Percentiles rank a stretch among this genome's conserved stretches.
Conservation (phyloP, 306 rosid genomes). For the Urtica urens region DNA sequence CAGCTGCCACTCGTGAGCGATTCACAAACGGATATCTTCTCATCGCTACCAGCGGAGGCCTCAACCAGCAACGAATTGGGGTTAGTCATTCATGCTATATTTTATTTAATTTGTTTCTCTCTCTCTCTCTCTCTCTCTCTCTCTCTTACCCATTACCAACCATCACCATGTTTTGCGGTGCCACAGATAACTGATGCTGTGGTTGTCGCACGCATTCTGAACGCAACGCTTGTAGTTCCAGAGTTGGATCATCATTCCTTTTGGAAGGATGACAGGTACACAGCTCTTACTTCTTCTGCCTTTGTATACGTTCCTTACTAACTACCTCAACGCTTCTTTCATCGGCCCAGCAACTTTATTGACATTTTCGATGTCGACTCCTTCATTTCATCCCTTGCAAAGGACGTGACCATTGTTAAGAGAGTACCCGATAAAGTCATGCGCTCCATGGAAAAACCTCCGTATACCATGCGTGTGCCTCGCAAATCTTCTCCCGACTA, state of each 20-base stretch:
- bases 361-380: conserved; percentile 73
- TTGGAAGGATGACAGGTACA: conserved; percentile 90
- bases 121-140: not conserved
- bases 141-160: not conserved
- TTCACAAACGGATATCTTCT: conserved; percentile 82
- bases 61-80: conserved; percentile 95
- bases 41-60: conserved; percentile 94
- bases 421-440: conserved; percentile 88
- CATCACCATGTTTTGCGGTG: not conserved
- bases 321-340: conserved; percentile 8
- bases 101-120: not conserved
- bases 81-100: conserved; percentile 34
- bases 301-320: not conserved
- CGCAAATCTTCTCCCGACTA: conserved; percentile 96
- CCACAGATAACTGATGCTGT: conserved; percentile 96
- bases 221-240: conserved; percentile 92
- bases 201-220: conserved; percentile 86
- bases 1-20: conserved; percentile 61
- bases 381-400: conserved; percentile 82
- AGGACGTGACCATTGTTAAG: conserved; percentile 71
- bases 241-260: conserved; percentile 89
- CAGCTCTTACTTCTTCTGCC: not conserved
- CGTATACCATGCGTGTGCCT: conserved; percentile 97
- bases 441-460: conserved; percentile 97
- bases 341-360: conserved; percentile 66